A percentile compares a stretch with the other conserved stretches of the same genome.
Conservation (phyloP, 2,329 filamentous ascomycete genomes). For the Clonostachys rosea region DNA sequence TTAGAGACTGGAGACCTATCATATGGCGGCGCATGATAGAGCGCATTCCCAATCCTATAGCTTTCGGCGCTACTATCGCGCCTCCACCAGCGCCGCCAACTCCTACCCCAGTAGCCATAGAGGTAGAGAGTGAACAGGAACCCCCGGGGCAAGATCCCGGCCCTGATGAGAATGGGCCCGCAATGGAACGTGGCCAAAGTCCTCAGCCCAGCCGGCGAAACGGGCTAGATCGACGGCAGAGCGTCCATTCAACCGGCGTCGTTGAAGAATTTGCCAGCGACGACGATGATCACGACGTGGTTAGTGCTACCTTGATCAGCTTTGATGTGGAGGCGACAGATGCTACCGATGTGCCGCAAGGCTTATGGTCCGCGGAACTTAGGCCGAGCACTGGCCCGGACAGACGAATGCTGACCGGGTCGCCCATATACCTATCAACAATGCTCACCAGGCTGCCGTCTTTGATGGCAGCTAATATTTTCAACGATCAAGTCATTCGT, state of each 20-base stretch:
- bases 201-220: too few relatives aligned
- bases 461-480: conserved; percentile 38
- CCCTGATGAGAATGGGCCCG: background rate
- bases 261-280: conserved; percentile 25
- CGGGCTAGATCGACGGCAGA: background rate
- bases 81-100: conserved; percentile 7
- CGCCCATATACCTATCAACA: conserved; percentile 38
- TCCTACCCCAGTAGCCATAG: too few relatives aligned
- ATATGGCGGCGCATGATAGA: conserved; percentile 32
- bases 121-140: conserved; percentile 4
- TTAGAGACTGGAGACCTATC: conserved; percentile 24
- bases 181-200: background rate
- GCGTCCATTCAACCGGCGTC: background rate
- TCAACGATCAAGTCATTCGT: conserved; percentile 35
- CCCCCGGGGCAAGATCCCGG: conserved; percentile 21
- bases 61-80: conserved; percentile 15
- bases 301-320: conserved; percentile 53
- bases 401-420: conserved; percentile 6
- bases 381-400: conserved; percentile 36
- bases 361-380: conserved; percentile 55
- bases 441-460: conserved; percentile 46
- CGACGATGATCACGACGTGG: conserved; percentile 49
- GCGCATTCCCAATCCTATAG: conserved; percentile 30
- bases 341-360: conserved; percentile 41
- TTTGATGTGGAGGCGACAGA: conserved; percentile 58